Evolutionary conservation across 2,329 filamentous ascomycete genomes (phyloP).

Genomic region (Apiospora aurea): DNA sequence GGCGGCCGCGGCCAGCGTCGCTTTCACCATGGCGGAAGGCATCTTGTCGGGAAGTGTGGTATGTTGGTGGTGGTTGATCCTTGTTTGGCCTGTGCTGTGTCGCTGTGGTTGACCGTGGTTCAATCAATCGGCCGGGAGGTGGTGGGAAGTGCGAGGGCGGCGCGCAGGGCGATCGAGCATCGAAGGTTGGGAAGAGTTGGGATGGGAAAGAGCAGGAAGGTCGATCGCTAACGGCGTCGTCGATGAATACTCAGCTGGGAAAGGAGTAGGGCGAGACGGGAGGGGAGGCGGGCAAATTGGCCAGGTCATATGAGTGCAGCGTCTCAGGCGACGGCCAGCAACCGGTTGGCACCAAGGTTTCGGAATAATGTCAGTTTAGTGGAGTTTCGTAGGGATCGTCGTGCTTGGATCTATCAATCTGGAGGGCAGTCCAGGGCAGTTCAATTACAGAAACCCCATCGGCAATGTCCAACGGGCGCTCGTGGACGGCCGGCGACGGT

Average conservation of each 20-base stretch:
- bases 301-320: background rate
- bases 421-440: background rate
- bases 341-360: conserved; percentile 9
- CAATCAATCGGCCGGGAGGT: background rate
- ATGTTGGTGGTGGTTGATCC: conserved; percentile 9
- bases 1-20: conserved; percentile 59
- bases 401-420: background rate
- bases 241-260: conserved; percentile 18
- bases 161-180: background rate
- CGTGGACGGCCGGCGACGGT: background rate
- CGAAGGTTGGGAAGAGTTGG: background rate
- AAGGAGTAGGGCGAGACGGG: background rate
- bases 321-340: conserved; percentile 6
- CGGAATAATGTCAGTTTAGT: conserved; percentile 22
- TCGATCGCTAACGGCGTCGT: conserved; percentile 3
- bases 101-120: background rate
- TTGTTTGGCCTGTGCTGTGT: background rate
- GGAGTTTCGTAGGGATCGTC: conserved; percentile 17
- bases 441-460: background rate
- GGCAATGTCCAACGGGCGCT: background rate
- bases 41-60: conserved; percentile 39
- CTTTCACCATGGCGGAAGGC: conserved; percentile 58
- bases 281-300: background rate
- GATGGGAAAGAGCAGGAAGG: background rate
- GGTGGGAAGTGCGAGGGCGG: conserved; percentile 2